Evolutionary conservation across 2,329 filamentous ascomycete species (phyloP).

Genomic region (Aureobasidium melanogenum): DNA sequence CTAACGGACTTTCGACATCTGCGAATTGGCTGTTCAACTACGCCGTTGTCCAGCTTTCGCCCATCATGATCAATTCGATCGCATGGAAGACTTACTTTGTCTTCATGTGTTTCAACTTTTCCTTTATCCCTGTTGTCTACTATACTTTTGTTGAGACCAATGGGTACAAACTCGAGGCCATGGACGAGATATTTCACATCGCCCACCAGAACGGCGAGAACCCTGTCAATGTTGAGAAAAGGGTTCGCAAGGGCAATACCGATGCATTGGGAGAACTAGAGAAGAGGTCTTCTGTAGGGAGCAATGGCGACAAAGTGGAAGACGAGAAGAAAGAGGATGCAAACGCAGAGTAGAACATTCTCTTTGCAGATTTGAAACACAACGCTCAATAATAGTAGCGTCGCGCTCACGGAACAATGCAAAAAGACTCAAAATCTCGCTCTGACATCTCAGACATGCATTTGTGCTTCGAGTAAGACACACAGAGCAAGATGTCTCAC

Average conservation of each 20-base stretch:
- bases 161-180: slow-evolving; percentile 22
- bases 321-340: neutral
- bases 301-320: neutral
- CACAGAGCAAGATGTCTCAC: no score
- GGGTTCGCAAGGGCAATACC: slow-evolving; percentile 15
- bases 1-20: slow-evolving; percentile 34
- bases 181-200: slow-evolving; percentile 23
- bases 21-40: slow-evolving; percentile 55
- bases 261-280: neutral
- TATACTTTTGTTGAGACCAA: slow-evolving; percentile 21
- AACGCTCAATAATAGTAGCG: no score
- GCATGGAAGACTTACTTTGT: slow-evolving; percentile 53
- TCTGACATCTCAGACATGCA: no score
- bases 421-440: no score
- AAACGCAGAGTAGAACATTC: neutral
- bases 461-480: no score
- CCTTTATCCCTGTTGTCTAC: slow-evolving; percentile 42
- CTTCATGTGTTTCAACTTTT: slow-evolving; percentile 53
- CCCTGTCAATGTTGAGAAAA: slow-evolving; percentile 20
- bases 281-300: neutral
- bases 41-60: slow-evolving; percentile 33
- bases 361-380: no score
- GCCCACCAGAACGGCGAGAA: slow-evolving; percentile 23
- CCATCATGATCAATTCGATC: slow-evolving; percentile 49
- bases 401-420: no score